Evolutionary conservation across 306 rosid genomes (phyloP).

Genomic region (Dalbergia cultrata): DNA sequence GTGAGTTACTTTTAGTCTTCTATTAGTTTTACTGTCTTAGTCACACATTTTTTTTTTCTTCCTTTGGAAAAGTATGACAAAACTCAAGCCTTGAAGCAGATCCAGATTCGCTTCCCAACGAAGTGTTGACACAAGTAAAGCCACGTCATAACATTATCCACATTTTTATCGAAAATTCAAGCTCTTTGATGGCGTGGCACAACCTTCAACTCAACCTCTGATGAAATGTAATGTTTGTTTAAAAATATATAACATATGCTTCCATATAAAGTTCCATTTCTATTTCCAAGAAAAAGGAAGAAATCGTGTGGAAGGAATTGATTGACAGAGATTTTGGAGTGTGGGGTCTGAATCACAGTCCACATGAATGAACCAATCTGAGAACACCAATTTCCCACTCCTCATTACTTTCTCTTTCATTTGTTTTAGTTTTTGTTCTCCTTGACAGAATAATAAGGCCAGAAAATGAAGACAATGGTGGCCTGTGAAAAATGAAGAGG

Average conservation of each 20-base stretch:
- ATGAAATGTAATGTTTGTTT: not conserved
- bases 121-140: conserved; percentile 33
- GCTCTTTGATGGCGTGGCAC: conserved; percentile 62
- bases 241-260: not conserved
- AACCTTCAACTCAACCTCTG: conserved; percentile 17
- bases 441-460: conserved; percentile 3
- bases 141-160: conserved; percentile 81
- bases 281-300: not conserved
- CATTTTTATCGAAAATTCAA: conserved; percentile 56
- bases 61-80: no score
- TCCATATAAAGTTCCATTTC: not conserved
- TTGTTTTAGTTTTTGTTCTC: not conserved
- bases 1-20: not conserved
- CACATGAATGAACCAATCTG: conserved; percentile 54
- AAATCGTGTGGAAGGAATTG: conserved; percentile 62
- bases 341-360: conserved; percentile 56
- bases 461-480: conserved; percentile 58
- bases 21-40: no score
- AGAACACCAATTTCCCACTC: conserved; percentile 56
- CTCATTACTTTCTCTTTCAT: conserved; percentile 23
- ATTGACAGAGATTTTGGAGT: conserved; percentile 55
- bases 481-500: conserved; percentile 68
- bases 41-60: no score
- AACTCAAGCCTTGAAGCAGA: not conserved
- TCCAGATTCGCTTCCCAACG: conserved; percentile 5